These are phyloP conservation scores for Chlorella variabilis DNA, from an alignment of 163 green algal species.

Conservation along the genomic window DNA sequence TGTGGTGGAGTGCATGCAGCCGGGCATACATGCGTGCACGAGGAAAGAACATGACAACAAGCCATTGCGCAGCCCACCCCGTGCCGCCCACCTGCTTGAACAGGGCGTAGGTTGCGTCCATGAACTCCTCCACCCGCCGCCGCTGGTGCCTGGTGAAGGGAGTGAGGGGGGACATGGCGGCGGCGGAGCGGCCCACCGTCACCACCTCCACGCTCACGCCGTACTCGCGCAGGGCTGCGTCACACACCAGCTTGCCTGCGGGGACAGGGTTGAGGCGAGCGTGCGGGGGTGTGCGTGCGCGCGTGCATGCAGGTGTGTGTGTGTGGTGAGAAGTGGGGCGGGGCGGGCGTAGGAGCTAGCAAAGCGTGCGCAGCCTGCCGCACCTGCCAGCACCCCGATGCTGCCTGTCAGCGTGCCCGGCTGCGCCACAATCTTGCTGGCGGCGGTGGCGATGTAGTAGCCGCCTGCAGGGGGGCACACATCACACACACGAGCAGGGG, in stretches of 20 bases:
- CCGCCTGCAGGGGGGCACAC: not conserved
- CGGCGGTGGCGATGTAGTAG: slow-evolving; percentile 87
- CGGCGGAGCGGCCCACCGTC: slow-evolving; percentile 55
- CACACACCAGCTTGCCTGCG: slow-evolving; percentile 20
- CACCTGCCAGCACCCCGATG: slow-evolving; percentile 84
- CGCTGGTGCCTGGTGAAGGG: slow-evolving; percentile 65
- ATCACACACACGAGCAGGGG: too few relatives aligned
- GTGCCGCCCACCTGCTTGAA: slow-evolving; percentile 58
- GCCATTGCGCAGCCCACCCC: not conserved
- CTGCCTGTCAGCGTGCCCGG: slow-evolving; percentile 88
- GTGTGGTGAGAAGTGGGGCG: too few relatives aligned
- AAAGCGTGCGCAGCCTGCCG: too few relatives aligned
- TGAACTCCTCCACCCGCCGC: slow-evolving; percentile 72
- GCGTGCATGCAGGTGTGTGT: not conserved
- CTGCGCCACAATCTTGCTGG: slow-evolving; percentile 82
- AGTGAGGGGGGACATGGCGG: slow-evolving; percentile 49
- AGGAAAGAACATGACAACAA: too few relatives aligned
- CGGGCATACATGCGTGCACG: not conserved
- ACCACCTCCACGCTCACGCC: slow-evolving; percentile 53
- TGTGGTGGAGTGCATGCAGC: not conserved
- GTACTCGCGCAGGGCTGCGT: slow-evolving; percentile 21
- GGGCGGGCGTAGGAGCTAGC: too few relatives aligned
- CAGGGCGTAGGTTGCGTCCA: slow-evolving; percentile 76
- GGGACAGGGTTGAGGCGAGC: not conserved
- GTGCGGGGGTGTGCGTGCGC: not conserved